Base-by-base conservation (phyloP, 164 flowering plant species). In the Kingdonia uniflora region DNA sequence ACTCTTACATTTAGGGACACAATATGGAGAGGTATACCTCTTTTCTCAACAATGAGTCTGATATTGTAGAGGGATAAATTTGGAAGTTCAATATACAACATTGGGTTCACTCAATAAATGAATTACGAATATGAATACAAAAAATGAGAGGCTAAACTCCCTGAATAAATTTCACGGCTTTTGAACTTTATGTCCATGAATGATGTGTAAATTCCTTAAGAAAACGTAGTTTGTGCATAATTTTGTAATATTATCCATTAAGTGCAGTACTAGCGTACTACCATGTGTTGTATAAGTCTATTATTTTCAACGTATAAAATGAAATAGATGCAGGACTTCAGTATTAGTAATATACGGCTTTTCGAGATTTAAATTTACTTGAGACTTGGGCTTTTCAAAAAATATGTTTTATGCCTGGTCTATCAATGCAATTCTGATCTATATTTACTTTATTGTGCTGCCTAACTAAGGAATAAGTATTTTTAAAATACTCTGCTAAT, bases 1-100 rank as follows among this genome's bases (percentile, higher is more conserved):
- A 57, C 74, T 85, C 39, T 46, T 70, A 39, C 61, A 76, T 57
- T 62, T 81, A 53, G 75, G 70, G 42, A 63, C 71, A 51, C 68
- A 79, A 66, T 80, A 83, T 58, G 68, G 59, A 54, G 82, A 85
- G 90, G 95, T 85, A 70, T 42, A 19, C n/a, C 5, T 38, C 37
- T 38, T 13, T 48, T n/a, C 35, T 38, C 14, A 23, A 16, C 35
- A 22, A 14, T 24, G 51, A 2, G 16, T 19, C 10, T 45, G 21
- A 17, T 2, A 8, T 19, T 11, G 10, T 45, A 45, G 15, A 16
- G 12, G n/a, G 5, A 45, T 0, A 1, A 45, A 17, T 45, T 21
- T 22, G 11, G 24, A 7, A 7, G 12, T 48, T 22, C 5, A 23
- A 48, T 2, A 12, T 19, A 6, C 23, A 17, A 13, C 16, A 14